phyloP scores from a whole-genome alignment of 176 grass and related monocot species.

The Guadua angustifolia region DNA sequence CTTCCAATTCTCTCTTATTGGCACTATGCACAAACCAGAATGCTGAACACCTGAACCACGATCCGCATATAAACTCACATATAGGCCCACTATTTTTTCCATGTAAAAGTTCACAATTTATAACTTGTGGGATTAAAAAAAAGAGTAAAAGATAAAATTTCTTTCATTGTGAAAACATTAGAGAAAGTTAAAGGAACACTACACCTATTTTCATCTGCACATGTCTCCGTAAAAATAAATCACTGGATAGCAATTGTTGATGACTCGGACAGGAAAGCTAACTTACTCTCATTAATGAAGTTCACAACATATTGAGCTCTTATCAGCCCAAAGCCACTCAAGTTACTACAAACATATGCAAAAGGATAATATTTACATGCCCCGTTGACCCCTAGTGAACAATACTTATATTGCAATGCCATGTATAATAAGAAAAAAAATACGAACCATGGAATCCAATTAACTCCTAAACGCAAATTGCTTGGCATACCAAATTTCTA shows the following conservation, averaged over 20 bases:
- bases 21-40: slow-evolving; percentile 5
- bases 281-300: neutral
- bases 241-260: neutral
- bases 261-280: neutral
- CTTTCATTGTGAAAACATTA: neutral
- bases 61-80: neutral
- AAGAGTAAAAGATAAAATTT: neutral
- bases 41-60: neutral
- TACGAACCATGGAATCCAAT: neutral
- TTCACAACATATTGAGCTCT: neutral
- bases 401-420: neutral
- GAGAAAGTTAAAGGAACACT: neutral
- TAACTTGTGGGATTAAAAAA: neutral
- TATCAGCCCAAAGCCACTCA: slow-evolving; percentile 13
- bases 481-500: slow-evolving; percentile 3
- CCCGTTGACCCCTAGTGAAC: neutral
- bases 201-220: neutral
- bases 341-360: neutral
- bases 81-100: neutral
- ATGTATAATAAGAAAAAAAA: neutral
- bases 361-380: neutral
- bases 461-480: neutral
- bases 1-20: neutral
- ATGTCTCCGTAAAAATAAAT: neutral
- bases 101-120: neutral